phyloP scores from a whole-genome alignment of 345 rosid genomes.

The Hypericum androsaemum region DNA sequence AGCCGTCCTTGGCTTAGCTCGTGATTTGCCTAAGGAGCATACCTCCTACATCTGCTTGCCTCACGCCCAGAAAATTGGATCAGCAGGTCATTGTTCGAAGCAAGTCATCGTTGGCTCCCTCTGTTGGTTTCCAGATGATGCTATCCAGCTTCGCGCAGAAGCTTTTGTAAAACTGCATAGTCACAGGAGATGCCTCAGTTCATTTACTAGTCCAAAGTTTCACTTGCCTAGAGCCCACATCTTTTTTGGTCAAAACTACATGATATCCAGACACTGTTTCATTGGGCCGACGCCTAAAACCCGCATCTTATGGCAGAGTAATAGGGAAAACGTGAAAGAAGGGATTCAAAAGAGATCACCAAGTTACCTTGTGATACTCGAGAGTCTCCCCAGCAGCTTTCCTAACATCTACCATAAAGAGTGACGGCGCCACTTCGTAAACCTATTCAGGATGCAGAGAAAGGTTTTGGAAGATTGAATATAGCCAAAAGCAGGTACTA shows the following conservation, averaged over 20 bases:
- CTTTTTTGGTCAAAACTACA: too few species aligned
- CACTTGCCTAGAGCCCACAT: too few species aligned
- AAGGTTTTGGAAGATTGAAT: not conserved
- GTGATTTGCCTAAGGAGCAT: too few species aligned
- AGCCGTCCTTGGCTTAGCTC: too few species aligned
- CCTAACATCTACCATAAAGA: conserved; percentile 84
- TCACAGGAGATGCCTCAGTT: too few species aligned
- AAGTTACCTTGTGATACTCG: conserved; percentile 75
- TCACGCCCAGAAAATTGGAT: conserved; percentile 24
- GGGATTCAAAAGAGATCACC: not conserved
- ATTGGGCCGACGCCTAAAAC: too few species aligned
- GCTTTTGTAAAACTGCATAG: conserved; percentile 68
- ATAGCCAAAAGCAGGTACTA: not conserved
- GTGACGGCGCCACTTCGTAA: conserved; percentile 82
- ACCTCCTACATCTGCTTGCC: conserved; percentile 10
- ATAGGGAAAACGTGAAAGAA: not conserved
- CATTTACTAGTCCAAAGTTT: too few species aligned
- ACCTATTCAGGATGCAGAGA: conserved; percentile 29
- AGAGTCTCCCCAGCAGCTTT: conserved; percentile 89
- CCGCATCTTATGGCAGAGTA: too few species aligned
- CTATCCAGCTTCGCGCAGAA: conserved; percentile 58
- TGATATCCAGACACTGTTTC: too few species aligned
- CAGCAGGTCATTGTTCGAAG: conserved; percentile 39
- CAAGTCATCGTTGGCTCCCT: conserved; percentile 33
- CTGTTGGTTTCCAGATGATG: conserved; percentile 71